A percentile compares a stretch with the other conserved stretches of the same genome.
Evolutionary conservation across 768 basidiomycete species (phyloP).

Genomic region (Cytidiella melzeri): DNA sequence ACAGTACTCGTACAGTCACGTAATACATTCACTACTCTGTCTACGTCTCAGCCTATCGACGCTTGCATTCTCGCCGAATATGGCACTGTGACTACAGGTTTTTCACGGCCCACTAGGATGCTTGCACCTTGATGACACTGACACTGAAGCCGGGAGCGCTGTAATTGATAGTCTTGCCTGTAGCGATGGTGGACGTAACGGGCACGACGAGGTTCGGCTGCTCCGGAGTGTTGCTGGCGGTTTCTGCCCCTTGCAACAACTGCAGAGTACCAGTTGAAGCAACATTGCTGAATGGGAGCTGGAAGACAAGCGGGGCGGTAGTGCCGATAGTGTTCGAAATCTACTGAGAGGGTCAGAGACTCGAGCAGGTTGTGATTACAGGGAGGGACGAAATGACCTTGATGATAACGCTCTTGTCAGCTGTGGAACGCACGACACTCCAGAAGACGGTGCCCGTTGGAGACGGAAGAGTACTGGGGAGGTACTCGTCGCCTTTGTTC

Average conservation of each 20-base stretch:
- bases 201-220: constrained; percentile 45
- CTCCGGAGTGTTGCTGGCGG: constrained; percentile 49
- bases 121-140: constrained; percentile 28
- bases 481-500: constrained; percentile 55
- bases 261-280: constrained; percentile 37
- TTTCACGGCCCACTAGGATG: constrained; percentile 6
- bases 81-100: background rate
- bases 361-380: too few species aligned
- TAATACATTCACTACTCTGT: background rate
- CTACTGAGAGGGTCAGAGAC: constrained; percentile 28
- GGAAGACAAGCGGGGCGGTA: constrained; percentile 40
- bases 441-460: constrained; percentile 47
- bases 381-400: constrained; percentile 35
- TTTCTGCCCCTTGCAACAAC: constrained; percentile 43
- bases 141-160: constrained; percentile 45
- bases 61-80: background rate
- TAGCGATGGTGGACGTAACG: constrained; percentile 35
- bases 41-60: background rate
- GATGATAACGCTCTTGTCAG: constrained; percentile 42
- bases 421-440: constrained; percentile 41
- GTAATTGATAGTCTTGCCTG: constrained; percentile 49
- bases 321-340: constrained; percentile 44
- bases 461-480: constrained; percentile 55
- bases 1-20: background rate
- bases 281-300: constrained; percentile 47